A percentile compares a stretch with the other conserved stretches of the same genome.
Conservation (phyloP, 176 grass and related monocot genomes). For the Miscanthus lutarioriparius region DNA sequence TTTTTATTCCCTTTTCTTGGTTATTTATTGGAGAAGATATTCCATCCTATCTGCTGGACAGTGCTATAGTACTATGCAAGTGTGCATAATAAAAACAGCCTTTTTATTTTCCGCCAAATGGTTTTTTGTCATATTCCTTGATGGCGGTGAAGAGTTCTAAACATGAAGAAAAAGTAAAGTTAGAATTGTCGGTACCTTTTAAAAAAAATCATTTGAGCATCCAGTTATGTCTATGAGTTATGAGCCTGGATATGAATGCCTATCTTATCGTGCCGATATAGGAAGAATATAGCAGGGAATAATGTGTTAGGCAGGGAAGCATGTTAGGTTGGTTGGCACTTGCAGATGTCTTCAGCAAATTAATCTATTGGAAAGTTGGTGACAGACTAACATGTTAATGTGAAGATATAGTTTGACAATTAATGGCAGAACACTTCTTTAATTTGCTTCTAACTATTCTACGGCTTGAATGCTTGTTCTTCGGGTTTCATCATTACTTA, state of each 20-base stretch:
- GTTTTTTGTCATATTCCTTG: not conserved
- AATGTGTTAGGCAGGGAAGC: not conserved
- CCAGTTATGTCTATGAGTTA: slow-evolving; percentile 3
- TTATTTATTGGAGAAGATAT: not conserved
- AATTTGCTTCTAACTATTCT: not conserved
- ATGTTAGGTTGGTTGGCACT: slow-evolving; percentile 14
- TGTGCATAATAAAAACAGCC: not conserved
- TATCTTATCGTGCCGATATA: not conserved
- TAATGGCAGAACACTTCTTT: not conserved
- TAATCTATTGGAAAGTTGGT: slow-evolving; percentile 13
- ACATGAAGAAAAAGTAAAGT: not conserved
- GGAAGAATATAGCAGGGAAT: not conserved
- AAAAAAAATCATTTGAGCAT: not conserved
- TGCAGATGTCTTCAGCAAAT: not conserved
- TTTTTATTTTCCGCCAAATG: not conserved
- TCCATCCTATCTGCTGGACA: not conserved
- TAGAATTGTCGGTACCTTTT: not conserved
- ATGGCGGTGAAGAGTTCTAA: not conserved
- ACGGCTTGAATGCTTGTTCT: not conserved
- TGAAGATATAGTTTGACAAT: not conserved
- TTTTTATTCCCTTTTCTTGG: not conserved
- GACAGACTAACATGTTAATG: not conserved
- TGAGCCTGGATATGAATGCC: not conserved
- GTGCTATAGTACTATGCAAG: not conserved
- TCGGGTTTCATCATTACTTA: not conserved